Evolutionary conservation across 2,329 filamentous ascomycete genomes (phyloP), one percentile per base, ranked within the genome.

Genomic region (Cladosporium oxysporum): DNA sequence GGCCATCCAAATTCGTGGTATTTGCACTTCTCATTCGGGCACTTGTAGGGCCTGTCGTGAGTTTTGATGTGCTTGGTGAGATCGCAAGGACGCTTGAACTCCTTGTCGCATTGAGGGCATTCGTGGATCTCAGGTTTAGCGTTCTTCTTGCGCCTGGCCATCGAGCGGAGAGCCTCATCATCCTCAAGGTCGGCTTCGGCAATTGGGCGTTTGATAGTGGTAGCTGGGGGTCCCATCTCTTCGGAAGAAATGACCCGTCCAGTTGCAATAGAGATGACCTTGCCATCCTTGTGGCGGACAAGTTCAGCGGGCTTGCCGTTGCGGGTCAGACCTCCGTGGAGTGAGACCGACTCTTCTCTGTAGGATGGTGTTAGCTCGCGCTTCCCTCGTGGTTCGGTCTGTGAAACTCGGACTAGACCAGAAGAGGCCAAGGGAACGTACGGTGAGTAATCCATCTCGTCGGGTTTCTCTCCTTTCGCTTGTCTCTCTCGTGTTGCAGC

Each of bases 11-110:
- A 88, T 37, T 90, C 86, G 77, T 91, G 88, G 79, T 97, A 98
- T 77, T 96, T 96, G 90, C 95, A 98, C 55, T 87, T 88, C 49
- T 85, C 76, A 26, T 91, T 83, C 7, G 88, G 86, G 79, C 95
- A 99, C 83, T 99, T 99, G 91, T 91, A 97, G 11, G 94, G 95
- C 41, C 95, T 91, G 65, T 92, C 93, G 79, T 99, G 95, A 0
- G 94, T 98, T 84, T 98, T 99, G 82, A 96, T 91, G 80, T 99
- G 95, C 84, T 98, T 98, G 71, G 93, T 97, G 66, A 98, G 83
- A 78, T 99, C 95, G 79, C 95, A 98, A n/a, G 92, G 92, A 68
- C 95, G 90, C 80, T 95, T 96, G 83, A 98, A 98, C 79, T 94
- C 88, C 81, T 97, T 97, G 78, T 87, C 88, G 81, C 94, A 98